phyloP scores from a whole-genome alignment of 2,329 filamentous ascomycete genomes.

The Neopestalotiopsis sp. region DNA sequence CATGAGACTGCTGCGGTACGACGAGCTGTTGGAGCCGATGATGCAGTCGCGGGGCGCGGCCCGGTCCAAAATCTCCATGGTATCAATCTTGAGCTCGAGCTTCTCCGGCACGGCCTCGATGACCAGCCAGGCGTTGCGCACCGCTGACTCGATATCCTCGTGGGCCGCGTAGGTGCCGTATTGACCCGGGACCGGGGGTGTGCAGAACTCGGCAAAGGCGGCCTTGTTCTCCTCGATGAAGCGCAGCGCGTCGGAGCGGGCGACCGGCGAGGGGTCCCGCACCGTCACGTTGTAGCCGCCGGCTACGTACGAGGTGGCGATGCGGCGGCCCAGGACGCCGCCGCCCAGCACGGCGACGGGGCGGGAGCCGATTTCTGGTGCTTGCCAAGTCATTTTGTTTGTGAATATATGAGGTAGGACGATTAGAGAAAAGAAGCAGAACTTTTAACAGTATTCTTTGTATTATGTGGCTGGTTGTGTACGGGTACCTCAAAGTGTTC shows the following conservation, averaged over 20 bases:
- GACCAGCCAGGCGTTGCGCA: conserved; percentile 56
- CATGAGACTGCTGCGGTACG: conserved; percentile 56
- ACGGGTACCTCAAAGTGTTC: background rate
- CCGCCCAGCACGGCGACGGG: conserved; percentile 14
- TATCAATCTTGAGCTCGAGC: conserved; percentile 51
- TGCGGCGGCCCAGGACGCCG: conserved; percentile 15
- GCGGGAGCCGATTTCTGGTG: conserved; percentile 8
- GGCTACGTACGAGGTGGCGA: conserved; percentile 9
- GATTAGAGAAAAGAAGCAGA: background rate
- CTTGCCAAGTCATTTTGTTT: conserved; percentile 8
- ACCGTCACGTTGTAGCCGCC: conserved; percentile 15
- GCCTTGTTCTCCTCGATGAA: conserved; percentile 12
- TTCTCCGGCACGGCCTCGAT: conserved; percentile 59
- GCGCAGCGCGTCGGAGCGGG: background rate
- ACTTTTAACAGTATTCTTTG: background rate
- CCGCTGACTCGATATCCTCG: conserved; percentile 43
- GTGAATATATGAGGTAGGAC: background rate
- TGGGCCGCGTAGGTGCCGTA: conserved; percentile 30
- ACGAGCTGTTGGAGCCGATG: conserved; percentile 55
- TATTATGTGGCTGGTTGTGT: background rate
- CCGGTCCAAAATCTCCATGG: conserved; percentile 51
- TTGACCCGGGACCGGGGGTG: conserved; percentile 26
- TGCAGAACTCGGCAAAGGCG: background rate
- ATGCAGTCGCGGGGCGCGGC: conserved; percentile 50
- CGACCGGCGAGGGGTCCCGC: background rate